Evolutionary conservation across 164 flowering plant species (phyloP).

Genomic region (Vitis rotundifolia): DNA sequence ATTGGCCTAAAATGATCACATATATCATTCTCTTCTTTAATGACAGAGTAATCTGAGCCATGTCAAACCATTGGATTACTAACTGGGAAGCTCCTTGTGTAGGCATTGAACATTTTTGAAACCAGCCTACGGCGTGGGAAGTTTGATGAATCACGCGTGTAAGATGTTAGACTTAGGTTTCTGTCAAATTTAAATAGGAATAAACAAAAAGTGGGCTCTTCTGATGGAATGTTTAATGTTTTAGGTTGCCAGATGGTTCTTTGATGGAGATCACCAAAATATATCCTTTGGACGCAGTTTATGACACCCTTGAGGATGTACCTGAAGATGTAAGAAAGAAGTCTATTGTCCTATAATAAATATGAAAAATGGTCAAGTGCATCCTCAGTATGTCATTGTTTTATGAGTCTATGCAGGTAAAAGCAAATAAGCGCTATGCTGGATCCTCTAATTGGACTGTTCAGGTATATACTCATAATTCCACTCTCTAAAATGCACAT

Average conservation of each 20-base stretch:
- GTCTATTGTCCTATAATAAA: background rate
- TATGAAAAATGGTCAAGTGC: background rate
- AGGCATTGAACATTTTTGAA: conserved; percentile 95
- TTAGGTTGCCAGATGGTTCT: conserved; percentile 92
- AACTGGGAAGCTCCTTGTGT: conserved; percentile 8
- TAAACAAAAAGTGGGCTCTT: background rate
- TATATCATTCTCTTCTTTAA: no score
- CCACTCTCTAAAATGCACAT: background rate
- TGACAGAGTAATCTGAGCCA: background rate
- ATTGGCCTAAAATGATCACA: background rate
- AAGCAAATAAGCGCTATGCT: conserved; percentile 91
- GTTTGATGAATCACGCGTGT: conserved; percentile 91
- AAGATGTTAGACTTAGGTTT: conserved; percentile 28
- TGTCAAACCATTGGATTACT: background rate
- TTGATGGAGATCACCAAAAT: conserved; percentile 89
- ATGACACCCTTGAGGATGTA: conserved; percentile 82
- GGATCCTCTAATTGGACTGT: conserved; percentile 94
- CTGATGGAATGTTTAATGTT: conserved; percentile 4
- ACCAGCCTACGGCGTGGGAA: conserved; percentile 91
- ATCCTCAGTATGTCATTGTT: background rate
- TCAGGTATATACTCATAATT: conserved; percentile 43
- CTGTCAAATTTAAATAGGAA: background rate
- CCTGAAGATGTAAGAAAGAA: conserved; percentile 81
- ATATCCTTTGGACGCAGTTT: conserved; percentile 93
- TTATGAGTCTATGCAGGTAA: conserved; percentile 54